Evolutionary conservation across 2,329 filamentous ascomycete genomes (phyloP).

Genomic region (Colletotrichum magnum): DNA sequence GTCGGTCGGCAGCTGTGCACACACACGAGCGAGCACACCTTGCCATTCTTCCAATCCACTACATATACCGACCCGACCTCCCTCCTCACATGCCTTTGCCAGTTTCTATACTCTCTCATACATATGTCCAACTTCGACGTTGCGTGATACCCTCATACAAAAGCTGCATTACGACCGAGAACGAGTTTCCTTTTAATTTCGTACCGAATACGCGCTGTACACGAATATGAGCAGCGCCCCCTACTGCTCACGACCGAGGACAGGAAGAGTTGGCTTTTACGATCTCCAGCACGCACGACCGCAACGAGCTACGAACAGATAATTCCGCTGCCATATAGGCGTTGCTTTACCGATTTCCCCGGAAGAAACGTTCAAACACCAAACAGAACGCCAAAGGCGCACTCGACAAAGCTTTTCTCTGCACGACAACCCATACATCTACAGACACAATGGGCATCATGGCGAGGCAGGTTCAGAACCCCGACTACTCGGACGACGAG

Average conservation of each 20-base stretch:
- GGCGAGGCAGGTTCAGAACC: slow-evolving; percentile 36
- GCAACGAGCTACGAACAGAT: slow-evolving; percentile 34
- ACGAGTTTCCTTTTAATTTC: slow-evolving; percentile 8
- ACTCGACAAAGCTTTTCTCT: too few species aligned
- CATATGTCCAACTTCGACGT: slow-evolving; percentile 21
- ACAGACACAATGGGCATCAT: slow-evolving; percentile 40
- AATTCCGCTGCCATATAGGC: background rate
- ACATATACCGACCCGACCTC: slow-evolving; percentile 40
- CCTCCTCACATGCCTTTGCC: background rate
- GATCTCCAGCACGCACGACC: slow-evolving; percentile 29
- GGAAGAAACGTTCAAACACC: background rate
- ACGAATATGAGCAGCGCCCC: slow-evolving; percentile 43
- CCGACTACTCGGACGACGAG: slow-evolving; percentile 56
- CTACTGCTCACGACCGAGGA: slow-evolving; percentile 42
- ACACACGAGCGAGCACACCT: background rate
- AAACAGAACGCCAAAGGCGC: background rate
- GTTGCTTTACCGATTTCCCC: background rate
- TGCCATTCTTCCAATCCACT: slow-evolving; percentile 4
- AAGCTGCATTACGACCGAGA: slow-evolving; percentile 12
- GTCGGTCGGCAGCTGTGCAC: too few species aligned
- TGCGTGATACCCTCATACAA: slow-evolving; percentile 18
- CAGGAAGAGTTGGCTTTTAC: slow-evolving; percentile 42
- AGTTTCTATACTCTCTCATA: slow-evolving; percentile 2
- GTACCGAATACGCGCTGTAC: slow-evolving; percentile 14
- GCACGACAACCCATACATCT: background rate